Conservation (phyloP, 192 early-diverging fungal species). For the Umbelopsis sp. region DNA sequence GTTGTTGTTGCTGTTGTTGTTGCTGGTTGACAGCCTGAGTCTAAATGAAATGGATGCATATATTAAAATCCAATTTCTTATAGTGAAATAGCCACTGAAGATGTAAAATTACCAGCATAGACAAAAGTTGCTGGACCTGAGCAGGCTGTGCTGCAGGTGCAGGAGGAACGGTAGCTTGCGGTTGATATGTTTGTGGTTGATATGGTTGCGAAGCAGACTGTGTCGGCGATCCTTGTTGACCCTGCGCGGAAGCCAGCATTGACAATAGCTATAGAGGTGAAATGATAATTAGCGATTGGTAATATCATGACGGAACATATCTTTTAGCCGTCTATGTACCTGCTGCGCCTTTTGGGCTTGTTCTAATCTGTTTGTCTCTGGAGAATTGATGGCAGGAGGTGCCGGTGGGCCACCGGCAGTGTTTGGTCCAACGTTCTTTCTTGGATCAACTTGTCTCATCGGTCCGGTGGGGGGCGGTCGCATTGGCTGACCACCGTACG, state of each 20-base stretch:
- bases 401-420: background rate
- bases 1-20: slow-evolving; percentile 1
- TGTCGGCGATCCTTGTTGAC: slow-evolving; percentile 1
- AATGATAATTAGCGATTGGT: background rate
- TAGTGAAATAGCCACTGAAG: background rate
- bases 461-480: background rate
- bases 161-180: background rate
- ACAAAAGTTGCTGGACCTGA: slow-evolving; percentile 31
- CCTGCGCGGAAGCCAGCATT: slow-evolving; percentile 28
- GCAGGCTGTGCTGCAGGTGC: slow-evolving; percentile 2
- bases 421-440: background rate
- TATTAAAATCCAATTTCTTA: background rate
- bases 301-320: no score
- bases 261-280: slow-evolving; percentile 14
- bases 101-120: background rate
- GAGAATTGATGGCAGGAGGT: background rate
- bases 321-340: background rate
- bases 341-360: slow-evolving; percentile 39
- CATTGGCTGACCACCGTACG: background rate
- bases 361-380: slow-evolving; percentile 25
- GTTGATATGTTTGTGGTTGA: slow-evolving; percentile 1
- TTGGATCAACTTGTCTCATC: background rate
- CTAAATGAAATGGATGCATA: background rate
- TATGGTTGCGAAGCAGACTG: background rate
- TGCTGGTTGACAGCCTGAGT: slow-evolving; percentile 7